Evolutionary conservation across 2,329 filamentous ascomycete genomes (phyloP), one percentile per base, ranked within the genome.

Genomic region (Aspergillus novoparasiticus): DNA sequence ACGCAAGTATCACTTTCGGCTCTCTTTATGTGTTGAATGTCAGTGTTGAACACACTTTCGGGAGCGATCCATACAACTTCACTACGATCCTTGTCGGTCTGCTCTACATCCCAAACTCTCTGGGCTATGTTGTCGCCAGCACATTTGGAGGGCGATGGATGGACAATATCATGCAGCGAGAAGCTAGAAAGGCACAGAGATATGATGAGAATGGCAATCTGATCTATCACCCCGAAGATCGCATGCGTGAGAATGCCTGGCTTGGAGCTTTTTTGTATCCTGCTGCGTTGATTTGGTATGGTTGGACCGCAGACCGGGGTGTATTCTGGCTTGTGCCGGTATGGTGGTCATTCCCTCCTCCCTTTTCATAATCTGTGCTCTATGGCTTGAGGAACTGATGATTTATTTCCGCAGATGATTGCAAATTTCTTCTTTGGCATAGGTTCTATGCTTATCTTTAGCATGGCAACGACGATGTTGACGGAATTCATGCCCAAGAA

Each of bases 211-310:
- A 86, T 43, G 91, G 91, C 16, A 85, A 84, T 63, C 80, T 92
- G 23, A 79, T 92, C 11, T 90, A 87, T 71, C 81, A 87, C 2
- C 92, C 92, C 0, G 92, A 95, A 77, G 92, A 96, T 75, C 86
- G 92, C 14, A 91, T 95, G 86, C 84, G 89, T 50, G 90, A 94
- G 73, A 95, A 96, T 73, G 90, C 90, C 3, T 94, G 89, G 89
- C 76, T 94, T 0, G 90, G 89, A 3, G 89, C 89, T 0, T 81
- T 87, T 4, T 69, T 94, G 53, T 94, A 90, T 69, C 92, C 92
- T 0, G 82, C 83, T 0, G 89, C 88, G 0, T 76, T 95, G 64
- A 81, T 95, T 32, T 88, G 89, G 81, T 95, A 92, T 73, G 92
- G 92, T 4, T 96, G 92, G 92, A 85, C 87, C 0, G 84, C 86